These are phyloP conservation scores for Acanthochlamys bracteata DNA, from an alignment of 106 monocot genomes.

Conservation along the genomic window DNA sequence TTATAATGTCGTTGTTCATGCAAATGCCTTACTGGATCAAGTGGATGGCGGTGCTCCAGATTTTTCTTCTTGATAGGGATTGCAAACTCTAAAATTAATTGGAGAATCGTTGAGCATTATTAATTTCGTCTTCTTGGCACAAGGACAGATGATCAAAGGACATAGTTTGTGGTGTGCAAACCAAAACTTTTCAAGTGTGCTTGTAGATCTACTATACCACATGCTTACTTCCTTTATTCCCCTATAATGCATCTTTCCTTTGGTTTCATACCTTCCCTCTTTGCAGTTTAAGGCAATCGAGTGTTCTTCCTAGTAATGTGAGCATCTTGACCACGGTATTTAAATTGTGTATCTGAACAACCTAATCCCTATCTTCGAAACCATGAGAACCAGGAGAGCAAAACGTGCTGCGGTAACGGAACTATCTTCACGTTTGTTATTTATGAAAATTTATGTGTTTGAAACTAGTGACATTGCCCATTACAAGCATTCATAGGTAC, in stretches of 20 bases:
- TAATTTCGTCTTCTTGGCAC: not conserved
- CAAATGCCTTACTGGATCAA: not conserved
- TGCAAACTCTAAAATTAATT: not conserved
- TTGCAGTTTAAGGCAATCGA: not conserved
- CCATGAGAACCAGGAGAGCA: conserved; percentile 4
- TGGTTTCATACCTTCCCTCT: not conserved
- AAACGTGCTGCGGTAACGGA: conserved; percentile 3
- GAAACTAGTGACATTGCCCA: not conserved
- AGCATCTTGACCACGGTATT: not conserved
- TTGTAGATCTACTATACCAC: not conserved
- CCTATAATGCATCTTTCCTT: conserved; percentile 3
- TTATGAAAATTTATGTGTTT: not conserved
- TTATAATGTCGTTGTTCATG: not conserved
- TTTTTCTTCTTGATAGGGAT: not conserved
- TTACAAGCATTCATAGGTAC: not conserved
- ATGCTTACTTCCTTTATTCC: not conserved
- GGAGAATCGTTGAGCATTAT: not conserved
- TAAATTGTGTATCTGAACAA: not conserved
- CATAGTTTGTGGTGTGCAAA: not conserved
- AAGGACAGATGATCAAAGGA: not conserved
- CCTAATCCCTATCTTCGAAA: not conserved
- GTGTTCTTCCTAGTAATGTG: not conserved
- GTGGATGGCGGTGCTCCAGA: not conserved
- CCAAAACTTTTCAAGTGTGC: not conserved
- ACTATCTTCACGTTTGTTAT: not conserved